Conservation (phyloP, 768 basidiomycete species). For the Filobasidium wieringae region DNA sequence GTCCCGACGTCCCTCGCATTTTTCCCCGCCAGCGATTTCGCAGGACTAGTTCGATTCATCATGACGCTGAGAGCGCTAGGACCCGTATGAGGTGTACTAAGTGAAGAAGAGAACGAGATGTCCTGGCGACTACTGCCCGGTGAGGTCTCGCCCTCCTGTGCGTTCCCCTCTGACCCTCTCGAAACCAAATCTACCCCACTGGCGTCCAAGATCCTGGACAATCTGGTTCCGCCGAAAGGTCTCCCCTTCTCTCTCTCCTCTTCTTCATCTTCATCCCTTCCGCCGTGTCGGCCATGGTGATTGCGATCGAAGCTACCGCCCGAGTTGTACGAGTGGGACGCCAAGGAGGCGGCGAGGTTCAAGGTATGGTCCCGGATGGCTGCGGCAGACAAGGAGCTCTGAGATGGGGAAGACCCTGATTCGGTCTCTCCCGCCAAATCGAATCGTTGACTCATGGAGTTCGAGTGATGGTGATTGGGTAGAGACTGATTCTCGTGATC, state of each 20-base stretch:
- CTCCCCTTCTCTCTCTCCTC: not conserved
- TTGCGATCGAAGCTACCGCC: not conserved
- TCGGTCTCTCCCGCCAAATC: not conserved
- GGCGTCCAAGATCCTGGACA: not conserved
- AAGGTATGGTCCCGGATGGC: not conserved
- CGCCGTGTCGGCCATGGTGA: not conserved
- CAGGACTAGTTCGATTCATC: not conserved
- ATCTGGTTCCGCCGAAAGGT: not conserved
- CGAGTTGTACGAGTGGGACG: not conserved
- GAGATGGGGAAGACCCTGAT: not conserved
- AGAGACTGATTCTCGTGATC: too few species aligned
- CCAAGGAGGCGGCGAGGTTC: not conserved
- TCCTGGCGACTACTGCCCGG: not conserved
- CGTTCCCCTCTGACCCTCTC: too few species aligned
- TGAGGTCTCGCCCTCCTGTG: not conserved
- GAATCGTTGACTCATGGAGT: too few species aligned
- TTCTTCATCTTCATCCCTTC: too few species aligned
- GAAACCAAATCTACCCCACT: too few species aligned
- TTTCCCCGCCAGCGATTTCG: not conserved
- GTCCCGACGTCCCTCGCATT: not conserved
- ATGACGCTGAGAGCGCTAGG: not conserved
- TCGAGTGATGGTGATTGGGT: too few species aligned
- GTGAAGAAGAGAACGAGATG: not conserved
- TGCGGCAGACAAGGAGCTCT: not conserved
- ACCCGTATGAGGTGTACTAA: too few species aligned